Percentiles rank a stretch among this genome's conserved stretches.
These are phyloP conservation scores for Carnegiea gigantea DNA, from an alignment of 179 eudicot species.

Conservation along the genomic window DNA sequence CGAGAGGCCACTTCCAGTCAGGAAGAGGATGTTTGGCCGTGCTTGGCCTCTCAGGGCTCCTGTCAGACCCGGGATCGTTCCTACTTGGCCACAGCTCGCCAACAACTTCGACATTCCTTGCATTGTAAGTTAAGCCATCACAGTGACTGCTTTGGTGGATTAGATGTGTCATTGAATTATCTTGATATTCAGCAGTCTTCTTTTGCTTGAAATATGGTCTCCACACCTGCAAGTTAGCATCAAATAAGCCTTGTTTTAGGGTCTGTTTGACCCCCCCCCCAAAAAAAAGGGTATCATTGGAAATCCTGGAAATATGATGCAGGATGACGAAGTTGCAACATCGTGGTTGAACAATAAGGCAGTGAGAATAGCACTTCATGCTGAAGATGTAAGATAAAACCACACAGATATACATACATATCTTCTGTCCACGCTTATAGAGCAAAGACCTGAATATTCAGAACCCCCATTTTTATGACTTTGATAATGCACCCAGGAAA, in stretches of 20 bases:
- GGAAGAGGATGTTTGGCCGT: constrained; percentile 95
- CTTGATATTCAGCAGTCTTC: not conserved
- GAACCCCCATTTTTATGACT: not conserved
- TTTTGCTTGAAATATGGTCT: not conserved
- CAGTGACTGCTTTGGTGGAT: not conserved
- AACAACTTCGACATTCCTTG: constrained; percentile 62
- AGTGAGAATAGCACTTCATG: constrained; percentile 85
- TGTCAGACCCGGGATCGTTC: constrained; percentile 79
- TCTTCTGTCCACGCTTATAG: not conserved
- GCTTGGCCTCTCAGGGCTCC: constrained; percentile 98
- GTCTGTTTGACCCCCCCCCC: not conserved
- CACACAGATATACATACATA: not conserved
- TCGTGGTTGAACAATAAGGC: constrained; percentile 74
- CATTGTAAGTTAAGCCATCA: constrained; percentile 49
- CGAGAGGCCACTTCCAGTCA: constrained; percentile 74
- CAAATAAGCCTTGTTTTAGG: not conserved
- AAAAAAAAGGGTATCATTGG: not conserved
- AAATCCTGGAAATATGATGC: not conserved
- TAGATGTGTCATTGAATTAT: not conserved
- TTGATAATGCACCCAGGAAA: constrained; percentile 41
- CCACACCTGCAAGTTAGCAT: constrained; percentile 5
- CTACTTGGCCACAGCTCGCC: constrained; percentile 86
- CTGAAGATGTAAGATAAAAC: constrained; percentile 53
- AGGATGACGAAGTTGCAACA: constrained; percentile 82
- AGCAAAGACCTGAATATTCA: not conserved